These are phyloP conservation scores for Knufia petricola DNA, from an alignment of 2,329 filamentous ascomycete species.

Conservation along the genomic window DNA sequence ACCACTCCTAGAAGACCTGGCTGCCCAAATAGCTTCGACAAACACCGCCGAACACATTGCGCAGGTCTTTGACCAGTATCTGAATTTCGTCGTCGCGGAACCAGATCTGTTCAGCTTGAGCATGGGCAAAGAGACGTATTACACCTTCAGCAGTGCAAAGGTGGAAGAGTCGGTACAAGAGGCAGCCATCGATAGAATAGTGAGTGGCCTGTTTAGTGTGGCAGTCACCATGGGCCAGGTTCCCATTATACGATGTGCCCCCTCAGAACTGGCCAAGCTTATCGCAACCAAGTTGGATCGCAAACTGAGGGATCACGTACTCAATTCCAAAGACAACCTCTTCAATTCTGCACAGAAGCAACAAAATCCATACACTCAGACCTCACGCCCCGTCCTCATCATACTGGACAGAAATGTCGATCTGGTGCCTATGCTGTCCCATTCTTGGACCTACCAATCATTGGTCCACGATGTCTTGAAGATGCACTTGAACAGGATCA, in stretches of 20 bases:
- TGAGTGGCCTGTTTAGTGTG: slow-evolving; percentile 94
- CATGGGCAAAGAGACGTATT: slow-evolving; percentile 88
- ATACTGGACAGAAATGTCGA: slow-evolving; percentile 94
- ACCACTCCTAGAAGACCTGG: slow-evolving; percentile 88
- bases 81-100: slow-evolving; percentile 95
- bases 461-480: slow-evolving; percentile 69
- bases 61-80: slow-evolving; percentile 89
- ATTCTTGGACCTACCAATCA: slow-evolving; percentile 86
- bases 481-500: slow-evolving; percentile 86
- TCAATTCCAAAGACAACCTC: slow-evolving; percentile 96
- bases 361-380: slow-evolving; percentile 46
- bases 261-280: slow-evolving; percentile 84
- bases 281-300: slow-evolving; percentile 89
- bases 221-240: slow-evolving; percentile 97
- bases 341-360: slow-evolving; percentile 62
- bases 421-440: slow-evolving; percentile 94
- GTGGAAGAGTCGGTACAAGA: slow-evolving; percentile 88
- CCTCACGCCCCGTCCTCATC: slow-evolving; percentile 77
- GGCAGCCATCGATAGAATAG: slow-evolving; percentile 75
- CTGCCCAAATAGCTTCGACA: slow-evolving; percentile 70
- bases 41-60: slow-evolving; percentile 83
- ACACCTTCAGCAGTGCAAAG: slow-evolving; percentile 64
- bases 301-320: slow-evolving; percentile 88
- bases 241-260: slow-evolving; percentile 89
- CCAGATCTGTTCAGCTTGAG: slow-evolving; percentile 91